Percentiles rank a stretch among this genome's conserved stretches.
Conservation (phyloP, 2,329 filamentous ascomycete species). For the Stachybotrys elegans region DNA sequence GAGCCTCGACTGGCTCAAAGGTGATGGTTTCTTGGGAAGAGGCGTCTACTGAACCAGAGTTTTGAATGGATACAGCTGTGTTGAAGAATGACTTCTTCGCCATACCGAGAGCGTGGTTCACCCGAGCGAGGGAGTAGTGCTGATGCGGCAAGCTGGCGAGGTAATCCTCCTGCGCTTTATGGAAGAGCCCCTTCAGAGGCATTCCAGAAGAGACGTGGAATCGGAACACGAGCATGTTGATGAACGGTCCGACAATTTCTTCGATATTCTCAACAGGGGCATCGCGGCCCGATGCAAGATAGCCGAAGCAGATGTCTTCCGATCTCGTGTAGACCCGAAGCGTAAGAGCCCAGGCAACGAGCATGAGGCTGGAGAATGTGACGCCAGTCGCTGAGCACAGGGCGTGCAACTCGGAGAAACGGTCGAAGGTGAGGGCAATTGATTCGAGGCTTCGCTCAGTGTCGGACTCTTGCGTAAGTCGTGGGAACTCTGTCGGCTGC, state of each 20-base stretch:
- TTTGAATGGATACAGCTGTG: conserved; percentile 28
- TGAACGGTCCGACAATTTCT: conserved; percentile 13
- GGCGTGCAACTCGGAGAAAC: background rate
- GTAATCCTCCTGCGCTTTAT: conserved; percentile 36
- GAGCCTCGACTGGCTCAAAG: conserved; percentile 13
- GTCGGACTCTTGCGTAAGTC: background rate
- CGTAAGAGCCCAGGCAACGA: conserved; percentile 47
- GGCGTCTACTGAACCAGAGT: conserved; percentile 6
- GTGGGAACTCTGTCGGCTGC: background rate
- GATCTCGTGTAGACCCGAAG: conserved; percentile 41
- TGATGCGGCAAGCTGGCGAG: conserved; percentile 42
- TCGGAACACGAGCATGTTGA: conserved; percentile 50
- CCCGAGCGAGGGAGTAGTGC: conserved; percentile 41
- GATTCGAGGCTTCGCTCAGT: background rate
- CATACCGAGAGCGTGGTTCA: conserved; percentile 27
- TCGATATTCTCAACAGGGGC: conserved; percentile 11
- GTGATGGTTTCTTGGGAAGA: conserved; percentile 2
- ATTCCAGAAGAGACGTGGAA: conserved; percentile 24
- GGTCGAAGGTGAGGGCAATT: background rate
- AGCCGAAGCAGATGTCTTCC: conserved; percentile 45
- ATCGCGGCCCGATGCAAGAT: conserved; percentile 15
- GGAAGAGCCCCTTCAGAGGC: conserved; percentile 29
- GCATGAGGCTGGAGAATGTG: conserved; percentile 45
- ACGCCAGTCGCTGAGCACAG: conserved; percentile 21
- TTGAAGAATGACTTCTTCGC: conserved; percentile 23